Percentiles rank a stretch among this genome's conserved stretches.
Conservation (phyloP, 2,329 filamentous ascomycete genomes). For the Chrysoporthe puriensis region DNA sequence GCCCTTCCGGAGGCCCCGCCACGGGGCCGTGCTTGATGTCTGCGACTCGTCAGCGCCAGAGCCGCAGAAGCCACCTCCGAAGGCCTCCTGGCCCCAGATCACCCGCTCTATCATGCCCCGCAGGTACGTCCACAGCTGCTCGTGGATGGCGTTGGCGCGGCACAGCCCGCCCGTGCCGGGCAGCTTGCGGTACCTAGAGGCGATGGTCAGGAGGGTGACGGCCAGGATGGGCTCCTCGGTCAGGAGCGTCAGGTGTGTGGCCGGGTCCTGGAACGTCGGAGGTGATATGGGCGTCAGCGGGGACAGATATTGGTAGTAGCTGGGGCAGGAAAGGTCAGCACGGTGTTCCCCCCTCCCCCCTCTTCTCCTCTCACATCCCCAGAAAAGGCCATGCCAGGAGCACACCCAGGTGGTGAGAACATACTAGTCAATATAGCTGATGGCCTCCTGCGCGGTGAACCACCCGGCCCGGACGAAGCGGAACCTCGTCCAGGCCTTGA, state of each 20-base stretch:
- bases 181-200: conserved; percentile 83
- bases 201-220: conserved; percentile 87
- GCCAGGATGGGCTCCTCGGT: conserved; percentile 92
- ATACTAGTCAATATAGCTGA: conserved; percentile 91
- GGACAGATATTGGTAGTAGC: conserved; percentile 89
- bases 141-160: conserved; percentile 88
- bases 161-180: conserved; percentile 80
- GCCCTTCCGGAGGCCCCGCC: conserved; percentile 72
- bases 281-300: conserved; percentile 93
- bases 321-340: conserved; percentile 38
- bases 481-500: conserved; percentile 88
- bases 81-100: conserved; percentile 95
- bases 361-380: not conserved
- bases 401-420: conserved; percentile 35
- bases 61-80: conserved; percentile 84
- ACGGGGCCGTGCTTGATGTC: conserved; percentile 69
- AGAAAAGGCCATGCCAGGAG: not conserved
- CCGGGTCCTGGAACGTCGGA: conserved; percentile 84
- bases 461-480: conserved; percentile 95
- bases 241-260: conserved; percentile 77
- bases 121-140: conserved; percentile 92
- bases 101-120: conserved; percentile 94
- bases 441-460: conserved; percentile 92
- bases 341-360: not conserved
- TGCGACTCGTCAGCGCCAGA: conserved; percentile 66